A percentile compares a stretch with the other conserved stretches of the same genome.
Evolutionary conservation across 2,329 filamentous ascomycete species (phyloP).

Genomic region (Meredithiella fracta): DNA sequence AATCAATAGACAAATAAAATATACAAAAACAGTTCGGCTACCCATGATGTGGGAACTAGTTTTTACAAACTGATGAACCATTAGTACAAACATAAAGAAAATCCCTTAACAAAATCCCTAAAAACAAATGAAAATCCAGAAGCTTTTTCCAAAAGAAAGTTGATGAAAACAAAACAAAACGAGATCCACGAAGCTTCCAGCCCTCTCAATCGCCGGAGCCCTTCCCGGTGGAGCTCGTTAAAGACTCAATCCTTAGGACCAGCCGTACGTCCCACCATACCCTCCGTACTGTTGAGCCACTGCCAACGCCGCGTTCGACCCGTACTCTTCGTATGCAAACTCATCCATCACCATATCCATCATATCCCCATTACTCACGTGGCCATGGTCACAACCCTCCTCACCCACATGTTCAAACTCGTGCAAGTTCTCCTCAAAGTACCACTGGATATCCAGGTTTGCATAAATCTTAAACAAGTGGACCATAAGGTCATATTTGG

Average conservation of each 20-base stretch:
- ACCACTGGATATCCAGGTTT: constrained; percentile 24
- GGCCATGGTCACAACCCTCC: neutral
- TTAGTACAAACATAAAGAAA: too few species aligned
- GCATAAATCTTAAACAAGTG: constrained; percentile 25
- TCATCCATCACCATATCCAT: neutral
- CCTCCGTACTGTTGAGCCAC: neutral
- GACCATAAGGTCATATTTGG: constrained; percentile 25
- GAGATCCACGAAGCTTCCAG: too few species aligned
- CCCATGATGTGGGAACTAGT: neutral
- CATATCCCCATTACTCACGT: neutral
- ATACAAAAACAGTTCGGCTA: neutral
- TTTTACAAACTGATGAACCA: too few species aligned
- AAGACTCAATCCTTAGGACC: neutral
- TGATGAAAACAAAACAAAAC: too few species aligned
- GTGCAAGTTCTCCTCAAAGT: constrained; percentile 31
- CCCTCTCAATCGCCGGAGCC: too few species aligned
- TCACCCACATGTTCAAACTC: constrained; percentile 22
- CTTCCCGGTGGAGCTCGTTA: too few species aligned
- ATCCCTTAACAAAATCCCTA: too few species aligned
- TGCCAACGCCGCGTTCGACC: constrained; percentile 1
- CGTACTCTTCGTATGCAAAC: neutral
- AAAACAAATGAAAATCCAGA: too few species aligned
- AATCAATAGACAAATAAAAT: constrained; percentile 2
- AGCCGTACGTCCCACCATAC: neutral
- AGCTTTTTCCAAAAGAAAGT: too few species aligned